These are phyloP conservation scores for Tylopilus cervinicoccineus DNA, from an alignment of 768 basidiomycete genomes.

Conservation along the genomic window DNA sequence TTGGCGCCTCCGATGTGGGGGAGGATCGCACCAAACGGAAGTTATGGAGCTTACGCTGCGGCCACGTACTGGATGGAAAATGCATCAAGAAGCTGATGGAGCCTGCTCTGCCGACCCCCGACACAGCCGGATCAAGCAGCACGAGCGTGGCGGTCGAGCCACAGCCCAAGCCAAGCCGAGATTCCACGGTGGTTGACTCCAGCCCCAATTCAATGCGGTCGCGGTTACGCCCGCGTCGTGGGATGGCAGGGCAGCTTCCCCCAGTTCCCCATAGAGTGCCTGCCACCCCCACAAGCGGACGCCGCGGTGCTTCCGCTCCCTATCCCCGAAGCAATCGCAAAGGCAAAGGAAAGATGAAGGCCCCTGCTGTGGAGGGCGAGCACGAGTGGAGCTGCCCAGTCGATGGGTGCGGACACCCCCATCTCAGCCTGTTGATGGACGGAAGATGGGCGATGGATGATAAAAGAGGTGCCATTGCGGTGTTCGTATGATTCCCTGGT, in stretches of 20 bases:
- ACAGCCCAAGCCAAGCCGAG: conserved; percentile 24
- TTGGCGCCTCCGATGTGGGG: conserved; percentile 46
- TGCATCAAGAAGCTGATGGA: conserved; percentile 58
- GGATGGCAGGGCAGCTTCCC: conserved; percentile 5
- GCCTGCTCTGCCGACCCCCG: conserved; percentile 28
- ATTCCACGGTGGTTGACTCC: conserved; percentile 18
- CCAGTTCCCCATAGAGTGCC: conserved; percentile 4
- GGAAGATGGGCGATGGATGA: conserved; percentile 62
- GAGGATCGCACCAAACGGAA: conserved; percentile 44
- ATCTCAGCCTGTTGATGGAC: conserved; percentile 54
- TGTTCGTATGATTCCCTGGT: conserved; percentile 34
- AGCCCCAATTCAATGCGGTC: conserved; percentile 47
- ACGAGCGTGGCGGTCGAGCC: conserved; percentile 13
- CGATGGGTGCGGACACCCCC: conserved; percentile 46
- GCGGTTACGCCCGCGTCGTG: conserved; percentile 49
- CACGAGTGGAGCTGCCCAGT: conserved; percentile 68
- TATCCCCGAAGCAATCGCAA: conserved; percentile 24
- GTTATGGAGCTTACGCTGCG: conserved; percentile 73
- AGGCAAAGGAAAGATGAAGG: conserved; percentile 34
- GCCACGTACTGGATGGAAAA: conserved; percentile 76
- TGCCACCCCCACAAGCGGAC: conserved; percentile 5
- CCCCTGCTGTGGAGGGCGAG: conserved; percentile 40
- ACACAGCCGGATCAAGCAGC: conserved; percentile 7
- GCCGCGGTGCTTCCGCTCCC: conserved; percentile 1
- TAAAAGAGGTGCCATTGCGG: conserved; percentile 35